Conservation (phyloP, 2,329 filamentous ascomycete genomes). For the Colletotrichum phormii region DNA sequence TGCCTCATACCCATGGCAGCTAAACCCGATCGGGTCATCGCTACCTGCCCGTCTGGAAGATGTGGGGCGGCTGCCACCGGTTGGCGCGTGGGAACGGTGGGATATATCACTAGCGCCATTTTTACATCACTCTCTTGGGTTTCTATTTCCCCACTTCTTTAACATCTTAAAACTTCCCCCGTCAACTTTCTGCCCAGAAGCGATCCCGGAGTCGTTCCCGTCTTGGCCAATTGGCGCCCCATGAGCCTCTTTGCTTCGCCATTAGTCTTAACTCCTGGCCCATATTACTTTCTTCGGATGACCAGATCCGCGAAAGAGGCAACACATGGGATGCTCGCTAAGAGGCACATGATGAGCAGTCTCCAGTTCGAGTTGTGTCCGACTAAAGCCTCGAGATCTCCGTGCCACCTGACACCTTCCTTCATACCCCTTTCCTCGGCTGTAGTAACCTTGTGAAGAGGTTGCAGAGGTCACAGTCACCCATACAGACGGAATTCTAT, state of each 20-base stretch:
- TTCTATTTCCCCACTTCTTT: not conserved
- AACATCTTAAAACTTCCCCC: conserved; percentile 9
- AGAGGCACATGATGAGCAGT: not conserved
- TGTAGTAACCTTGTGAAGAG: not conserved
- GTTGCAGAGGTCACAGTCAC: not conserved
- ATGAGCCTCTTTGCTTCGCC: conserved; percentile 2
- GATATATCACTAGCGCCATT: conserved; percentile 1
- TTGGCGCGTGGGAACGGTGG: not conserved
- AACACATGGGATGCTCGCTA: not conserved
- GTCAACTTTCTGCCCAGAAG: not conserved
- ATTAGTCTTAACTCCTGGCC: conserved; percentile 10
- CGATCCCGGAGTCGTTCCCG: conserved; percentile 25
- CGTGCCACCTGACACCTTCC: not conserved
- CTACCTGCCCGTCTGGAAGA: conserved; percentile 10
- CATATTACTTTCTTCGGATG: conserved; percentile 23
- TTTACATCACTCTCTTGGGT: not conserved
- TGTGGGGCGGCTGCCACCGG: conserved; percentile 4
- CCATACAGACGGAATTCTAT: not conserved
- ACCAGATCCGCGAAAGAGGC: conserved; percentile 14
- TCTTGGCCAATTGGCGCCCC: conserved; percentile 21
- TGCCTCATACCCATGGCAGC: conserved; percentile 32
- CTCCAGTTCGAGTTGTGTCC: not conserved
- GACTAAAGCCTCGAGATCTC: not conserved
- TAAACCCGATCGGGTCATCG: conserved; percentile 21
- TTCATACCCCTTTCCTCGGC: not conserved